Evolutionary conservation across 1,139 yeast species (phyloP).

Genomic region (Diutina rugosa): DNA sequence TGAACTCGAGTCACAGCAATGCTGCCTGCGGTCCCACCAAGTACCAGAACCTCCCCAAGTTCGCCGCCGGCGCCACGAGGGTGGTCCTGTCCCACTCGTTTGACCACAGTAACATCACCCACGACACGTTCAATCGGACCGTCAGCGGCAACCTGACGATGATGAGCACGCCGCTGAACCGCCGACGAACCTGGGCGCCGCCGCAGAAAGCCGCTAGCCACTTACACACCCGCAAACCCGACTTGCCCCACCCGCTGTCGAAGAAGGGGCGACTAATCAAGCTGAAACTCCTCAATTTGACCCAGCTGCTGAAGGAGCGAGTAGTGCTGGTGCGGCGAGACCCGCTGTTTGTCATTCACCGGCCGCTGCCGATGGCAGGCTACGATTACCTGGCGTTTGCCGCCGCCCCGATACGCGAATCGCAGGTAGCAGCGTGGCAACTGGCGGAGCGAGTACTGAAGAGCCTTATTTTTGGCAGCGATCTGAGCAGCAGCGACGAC

Average conservation of each 20-base stretch:
- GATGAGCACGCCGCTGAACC: conserved; percentile 1
- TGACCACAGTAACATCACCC: background rate
- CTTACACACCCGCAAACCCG: background rate
- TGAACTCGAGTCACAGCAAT: background rate
- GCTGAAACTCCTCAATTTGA: conserved; percentile 12
- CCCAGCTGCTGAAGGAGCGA: conserved; percentile 11
- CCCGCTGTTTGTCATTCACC: conserved; percentile 9
- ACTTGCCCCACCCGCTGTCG: background rate
- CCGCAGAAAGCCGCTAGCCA: background rate
- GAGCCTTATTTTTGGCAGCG: conserved; percentile 23
- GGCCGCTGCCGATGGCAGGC: conserved; percentile 10
- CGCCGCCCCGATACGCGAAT: conserved; percentile 13
- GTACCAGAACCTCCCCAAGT: background rate
- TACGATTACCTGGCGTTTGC: conserved; percentile 15
- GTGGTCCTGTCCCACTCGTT: background rate
- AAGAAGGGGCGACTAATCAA: conserved; percentile 1
- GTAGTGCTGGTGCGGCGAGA: background rate
- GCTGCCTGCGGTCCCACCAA: background rate
- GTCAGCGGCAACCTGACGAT: background rate
- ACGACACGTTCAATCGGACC: background rate
- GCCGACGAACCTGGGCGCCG: background rate
- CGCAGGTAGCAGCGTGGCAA: conserved; percentile 36
- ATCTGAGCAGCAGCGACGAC: conserved; percentile 6
- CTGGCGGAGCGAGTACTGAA: conserved; percentile 28
- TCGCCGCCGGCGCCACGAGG: background rate